These are phyloP conservation scores for Plenodomus tracheiphilus DNA, from an alignment of 2,329 filamentous ascomycete genomes.

Conservation along the genomic window DNA sequence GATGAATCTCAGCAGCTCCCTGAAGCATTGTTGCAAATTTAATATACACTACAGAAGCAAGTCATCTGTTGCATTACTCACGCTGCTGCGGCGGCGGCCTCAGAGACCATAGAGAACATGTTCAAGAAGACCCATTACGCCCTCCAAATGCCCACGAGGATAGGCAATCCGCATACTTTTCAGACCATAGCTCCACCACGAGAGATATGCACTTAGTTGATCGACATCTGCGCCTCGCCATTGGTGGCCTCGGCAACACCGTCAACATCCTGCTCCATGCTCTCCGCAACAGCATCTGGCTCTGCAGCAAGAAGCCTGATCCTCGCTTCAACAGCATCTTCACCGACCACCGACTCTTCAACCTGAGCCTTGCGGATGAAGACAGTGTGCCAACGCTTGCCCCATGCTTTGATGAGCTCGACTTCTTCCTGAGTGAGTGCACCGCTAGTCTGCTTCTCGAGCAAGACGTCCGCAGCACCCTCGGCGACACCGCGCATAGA, in stretches of 20 bases:
- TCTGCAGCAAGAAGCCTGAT: slow-evolving; percentile 40
- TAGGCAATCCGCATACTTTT: neutral
- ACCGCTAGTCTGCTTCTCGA: slow-evolving; percentile 67
- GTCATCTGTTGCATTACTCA: neutral
- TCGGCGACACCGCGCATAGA: slow-evolving; percentile 71
- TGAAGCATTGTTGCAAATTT: neutral
- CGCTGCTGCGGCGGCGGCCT: neutral
- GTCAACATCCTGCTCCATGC: slow-evolving; percentile 24
- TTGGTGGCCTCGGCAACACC: slow-evolving; percentile 26
- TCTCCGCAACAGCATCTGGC: slow-evolving; percentile 24
- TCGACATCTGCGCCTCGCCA: slow-evolving; percentile 27
- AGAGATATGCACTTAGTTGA: slow-evolving; percentile 1
- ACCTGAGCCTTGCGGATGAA: slow-evolving; percentile 82
- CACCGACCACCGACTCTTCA: slow-evolving; percentile 73
- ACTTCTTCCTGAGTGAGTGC: slow-evolving; percentile 49
- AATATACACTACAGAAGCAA: neutral
- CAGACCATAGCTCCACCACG: neutral
- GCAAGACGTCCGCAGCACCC: slow-evolving; percentile 73
- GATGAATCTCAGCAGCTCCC: neutral
- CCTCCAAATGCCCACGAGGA: neutral
- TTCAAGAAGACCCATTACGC: neutral
- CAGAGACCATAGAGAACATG: neutral
- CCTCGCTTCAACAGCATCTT: slow-evolving; percentile 56
- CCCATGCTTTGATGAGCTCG: slow-evolving; percentile 76
- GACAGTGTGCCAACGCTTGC: slow-evolving; percentile 80